These are phyloP conservation scores for Ogataea chonburiensis DNA, from an alignment of 805 yeast genomes.

Conservation along the genomic window DNA sequence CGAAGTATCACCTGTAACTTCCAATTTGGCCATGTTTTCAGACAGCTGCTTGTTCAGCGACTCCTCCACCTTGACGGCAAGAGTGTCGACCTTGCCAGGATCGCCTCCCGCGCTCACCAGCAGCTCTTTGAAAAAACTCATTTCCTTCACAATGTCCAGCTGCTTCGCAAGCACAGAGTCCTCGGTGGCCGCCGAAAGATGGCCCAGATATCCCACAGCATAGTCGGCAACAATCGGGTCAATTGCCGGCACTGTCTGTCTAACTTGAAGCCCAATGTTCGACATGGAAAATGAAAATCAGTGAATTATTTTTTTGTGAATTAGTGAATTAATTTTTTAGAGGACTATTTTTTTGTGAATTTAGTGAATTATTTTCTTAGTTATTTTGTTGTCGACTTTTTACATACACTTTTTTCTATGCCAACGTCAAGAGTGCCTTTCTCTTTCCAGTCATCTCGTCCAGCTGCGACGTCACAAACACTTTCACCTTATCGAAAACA, in stretches of 20 bases:
- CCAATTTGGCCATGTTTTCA: constrained; percentile 70
- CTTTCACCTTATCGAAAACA: constrained; percentile 84
- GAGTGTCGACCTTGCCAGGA: constrained; percentile 46
- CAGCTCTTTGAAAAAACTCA: constrained; percentile 62
- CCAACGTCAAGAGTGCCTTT: constrained; percentile 73
- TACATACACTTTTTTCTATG: constrained; percentile 35
- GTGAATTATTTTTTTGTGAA: constrained; percentile 1
- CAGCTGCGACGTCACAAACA: constrained; percentile 74
- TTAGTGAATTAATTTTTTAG: too few species aligned
- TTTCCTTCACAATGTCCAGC: constrained; percentile 64
- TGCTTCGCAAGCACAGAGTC: constrained; percentile 80
- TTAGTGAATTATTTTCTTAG: too few species aligned
- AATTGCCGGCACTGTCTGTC: constrained; percentile 82
- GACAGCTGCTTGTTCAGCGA: constrained; percentile 52
- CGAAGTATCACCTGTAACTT: constrained; percentile 82
- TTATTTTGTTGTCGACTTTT: too few species aligned
- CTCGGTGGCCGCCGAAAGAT: constrained; percentile 71
- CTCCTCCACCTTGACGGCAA: constrained; percentile 47
- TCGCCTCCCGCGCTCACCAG: constrained; percentile 84
- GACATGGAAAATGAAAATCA: constrained; percentile 27
- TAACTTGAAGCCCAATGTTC: constrained; percentile 51
- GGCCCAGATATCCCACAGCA: constrained; percentile 87
- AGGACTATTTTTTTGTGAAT: too few species aligned
- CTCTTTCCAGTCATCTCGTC: constrained; percentile 92
- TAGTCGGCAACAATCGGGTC: constrained; percentile 88